A percentile compares a stretch with the other conserved stretches of the same genome.
phyloP scores from a whole-genome alignment of 2,329 filamentous ascomycete species.

The Stagonosporopsis cucurbitacearum region DNA sequence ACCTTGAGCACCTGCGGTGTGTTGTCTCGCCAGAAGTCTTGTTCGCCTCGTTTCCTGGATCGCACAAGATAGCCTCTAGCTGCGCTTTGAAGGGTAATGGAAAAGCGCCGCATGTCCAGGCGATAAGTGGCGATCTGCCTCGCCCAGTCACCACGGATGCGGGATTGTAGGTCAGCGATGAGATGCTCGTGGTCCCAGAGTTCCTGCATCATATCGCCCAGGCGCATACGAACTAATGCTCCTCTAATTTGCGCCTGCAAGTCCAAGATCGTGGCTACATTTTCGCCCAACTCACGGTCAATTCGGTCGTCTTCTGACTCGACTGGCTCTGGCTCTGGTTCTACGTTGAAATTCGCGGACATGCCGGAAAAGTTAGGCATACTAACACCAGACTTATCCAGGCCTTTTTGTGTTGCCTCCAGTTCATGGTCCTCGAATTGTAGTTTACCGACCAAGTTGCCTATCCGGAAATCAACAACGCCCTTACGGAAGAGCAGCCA shows the following conservation, averaged over 20 bases:
- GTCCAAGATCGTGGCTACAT: slow-evolving; percentile 74
- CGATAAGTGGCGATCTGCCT: slow-evolving; percentile 84
- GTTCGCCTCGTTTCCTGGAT: slow-evolving; percentile 65
- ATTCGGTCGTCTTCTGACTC: slow-evolving; percentile 92
- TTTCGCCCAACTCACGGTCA: slow-evolving; percentile 79
- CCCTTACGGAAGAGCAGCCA: slow-evolving; percentile 97
- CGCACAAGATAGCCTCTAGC: slow-evolving; percentile 79
- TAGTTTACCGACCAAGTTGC: slow-evolving; percentile 93
- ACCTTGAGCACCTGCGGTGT: slow-evolving; percentile 77
- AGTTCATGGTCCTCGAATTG: slow-evolving; percentile 98
- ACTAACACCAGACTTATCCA: slow-evolving; percentile 91
- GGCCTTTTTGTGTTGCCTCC: slow-evolving; percentile 93
- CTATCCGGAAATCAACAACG: slow-evolving; percentile 93
- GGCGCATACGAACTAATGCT: slow-evolving; percentile 74
- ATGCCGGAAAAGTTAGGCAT: slow-evolving; percentile 99
- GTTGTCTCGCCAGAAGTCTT: slow-evolving; percentile 71
- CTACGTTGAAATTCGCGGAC: slow-evolving; percentile 92
- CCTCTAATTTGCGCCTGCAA: slow-evolving; percentile 88
- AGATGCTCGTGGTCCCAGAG: slow-evolving; percentile 86
- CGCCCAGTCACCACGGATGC: slow-evolving; percentile 85
- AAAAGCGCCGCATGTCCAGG: slow-evolving; percentile 81
- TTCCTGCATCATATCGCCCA: slow-evolving; percentile 83
- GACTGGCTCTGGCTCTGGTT: slow-evolving; percentile 75
- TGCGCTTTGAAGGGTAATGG: slow-evolving; percentile 78
- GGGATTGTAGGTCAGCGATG: slow-evolving; percentile 82